Percentiles rank a stretch among this genome's conserved stretches.
These are phyloP conservation scores for Coniophora puteana DNA, from an alignment of 1,284 basidiomycete species.

Conservation along the genomic window DNA sequence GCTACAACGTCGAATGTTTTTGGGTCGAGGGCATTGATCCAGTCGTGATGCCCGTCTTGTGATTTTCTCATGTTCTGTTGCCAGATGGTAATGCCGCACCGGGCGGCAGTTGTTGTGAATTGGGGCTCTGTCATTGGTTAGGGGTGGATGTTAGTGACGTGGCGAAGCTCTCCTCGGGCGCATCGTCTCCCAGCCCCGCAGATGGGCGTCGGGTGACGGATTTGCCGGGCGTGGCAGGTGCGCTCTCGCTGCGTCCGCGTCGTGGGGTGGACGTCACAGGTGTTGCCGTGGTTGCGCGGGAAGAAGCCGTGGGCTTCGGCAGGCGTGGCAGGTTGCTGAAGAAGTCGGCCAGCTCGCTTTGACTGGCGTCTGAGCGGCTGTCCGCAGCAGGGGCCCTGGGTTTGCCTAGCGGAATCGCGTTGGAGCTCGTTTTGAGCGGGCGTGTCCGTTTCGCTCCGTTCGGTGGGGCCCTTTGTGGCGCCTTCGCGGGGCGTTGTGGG, in stretches of 20 bases:
- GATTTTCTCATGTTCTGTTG: not conserved
- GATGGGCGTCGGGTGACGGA: not conserved
- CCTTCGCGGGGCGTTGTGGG: not conserved
- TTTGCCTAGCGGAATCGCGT: not conserved
- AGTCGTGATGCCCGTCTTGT: not conserved
- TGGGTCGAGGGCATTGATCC: not conserved
- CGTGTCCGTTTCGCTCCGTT: not conserved
- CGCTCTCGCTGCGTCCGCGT: not conserved
- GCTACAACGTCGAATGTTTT: not conserved
- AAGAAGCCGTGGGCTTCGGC: constrained; percentile 1
- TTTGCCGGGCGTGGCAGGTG: not conserved
- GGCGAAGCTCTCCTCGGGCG: too few relatives aligned
- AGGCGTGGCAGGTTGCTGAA: too few relatives aligned
- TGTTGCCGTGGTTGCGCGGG: constrained; percentile 1
- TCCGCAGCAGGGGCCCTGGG: not conserved
- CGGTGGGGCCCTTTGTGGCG: constrained; percentile 4
- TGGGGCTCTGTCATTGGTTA: too few relatives aligned
- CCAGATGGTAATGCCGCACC: not conserved
- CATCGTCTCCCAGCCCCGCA: too few relatives aligned
- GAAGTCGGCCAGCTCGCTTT: too few relatives aligned
- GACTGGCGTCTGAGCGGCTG: too few relatives aligned
- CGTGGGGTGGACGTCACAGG: too few relatives aligned
- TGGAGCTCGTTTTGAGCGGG: not conserved
- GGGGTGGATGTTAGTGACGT: too few relatives aligned
- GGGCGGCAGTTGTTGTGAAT: too few relatives aligned